These are phyloP conservation scores for Adansonia gregorii DNA, from an alignment of 441 rosid genomes.

Conservation along the genomic window DNA sequence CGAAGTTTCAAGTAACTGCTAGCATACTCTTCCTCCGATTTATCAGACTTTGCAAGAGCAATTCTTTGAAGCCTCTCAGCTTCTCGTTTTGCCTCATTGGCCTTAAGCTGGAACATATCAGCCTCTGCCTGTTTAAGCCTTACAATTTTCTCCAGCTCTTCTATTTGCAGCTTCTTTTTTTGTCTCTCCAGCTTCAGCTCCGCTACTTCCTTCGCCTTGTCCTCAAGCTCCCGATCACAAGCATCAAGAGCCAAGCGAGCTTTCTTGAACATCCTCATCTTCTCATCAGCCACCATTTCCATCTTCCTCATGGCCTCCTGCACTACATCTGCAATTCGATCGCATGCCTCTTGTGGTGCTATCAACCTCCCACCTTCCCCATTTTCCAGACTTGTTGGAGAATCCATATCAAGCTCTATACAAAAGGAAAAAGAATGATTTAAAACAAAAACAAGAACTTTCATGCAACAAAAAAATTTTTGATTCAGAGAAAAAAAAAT, in stretches of 20 bases:
- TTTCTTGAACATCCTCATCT: constrained; percentile 89
- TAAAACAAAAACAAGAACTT: constrained; percentile 13
- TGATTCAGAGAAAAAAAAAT: neutral
- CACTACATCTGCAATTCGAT: constrained; percentile 87
- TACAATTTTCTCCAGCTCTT: constrained; percentile 86
- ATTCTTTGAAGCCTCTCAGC: constrained; percentile 90
- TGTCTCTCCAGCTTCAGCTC: constrained; percentile 51
- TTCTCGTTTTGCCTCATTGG: constrained; percentile 36
- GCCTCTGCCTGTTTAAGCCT: constrained; percentile 99
- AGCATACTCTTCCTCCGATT: constrained; percentile 92
- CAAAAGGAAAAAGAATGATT: constrained; percentile 15
- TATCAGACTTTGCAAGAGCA: constrained; percentile 82
- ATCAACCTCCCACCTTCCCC: constrained; percentile 77
- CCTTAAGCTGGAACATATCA: constrained; percentile 82
- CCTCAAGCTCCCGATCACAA: constrained; percentile 88
- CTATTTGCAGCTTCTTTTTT: constrained; percentile 81
- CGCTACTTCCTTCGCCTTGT: constrained; percentile 75
- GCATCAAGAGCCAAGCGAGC: constrained; percentile 71
- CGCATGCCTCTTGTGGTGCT: constrained; percentile 96
- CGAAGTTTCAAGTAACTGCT: constrained; percentile 83
- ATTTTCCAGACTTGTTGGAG: constrained; percentile 77
- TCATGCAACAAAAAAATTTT: neutral
- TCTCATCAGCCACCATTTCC: constrained; percentile 96
- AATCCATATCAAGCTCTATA: constrained; percentile 84
- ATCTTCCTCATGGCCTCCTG: constrained; percentile 90